Evolutionary conservation across 352 stramenopile species (phyloP), one percentile per base, ranked within the genome.

Genomic region (Phytophthora ohioensis): DNA sequence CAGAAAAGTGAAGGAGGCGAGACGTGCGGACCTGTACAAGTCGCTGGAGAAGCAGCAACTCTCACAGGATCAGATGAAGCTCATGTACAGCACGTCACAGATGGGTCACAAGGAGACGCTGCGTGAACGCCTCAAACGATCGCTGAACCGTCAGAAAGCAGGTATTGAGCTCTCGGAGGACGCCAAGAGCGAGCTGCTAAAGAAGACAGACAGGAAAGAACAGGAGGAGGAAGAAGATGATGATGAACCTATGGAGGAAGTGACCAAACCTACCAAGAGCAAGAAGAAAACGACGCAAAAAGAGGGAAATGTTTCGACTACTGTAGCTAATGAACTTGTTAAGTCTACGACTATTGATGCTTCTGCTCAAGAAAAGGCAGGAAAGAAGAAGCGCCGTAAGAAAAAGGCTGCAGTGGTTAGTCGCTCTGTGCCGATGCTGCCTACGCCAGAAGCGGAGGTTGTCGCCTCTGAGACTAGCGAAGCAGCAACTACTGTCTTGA

Each of bases 31-130:
- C 15, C 63, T 96, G 38, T 93, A 91, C 73, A 93, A 94, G 75
- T 96, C 88, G 41, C 73, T 94, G 8, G 78, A 91, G 71, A 57
- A 73, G 36, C 74, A 85, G 57, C 78, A 84, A 30, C 72, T 94
- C 36, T 83, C 85, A 32, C 66, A 81, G 39, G 81, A 87, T 41
- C 82, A 94, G 57, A 72, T 94, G 56, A 81, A 84, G 43, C 75
- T 94, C 47, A 82, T 94, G 73, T 81, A 91, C 78, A 88, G 86
- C 62, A 93, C 85, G 30, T 90, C 88, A 12, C 78, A 84, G 48
- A 77, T 95, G 39, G 88, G 88, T 3, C 87, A 96, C 78, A 93
- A 92, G 53, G 85, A 94, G 75, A 96, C 87, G 51, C 70, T 94
- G 59, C 78, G 83, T 11, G 86, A 94, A 46, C 85, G 87, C 0